A percentile compares a stretch with the other conserved stretches of the same genome.
phyloP scores from a whole-genome alignment of 2,329 filamentous ascomycete species.

The Davidsoniella australis region DNA sequence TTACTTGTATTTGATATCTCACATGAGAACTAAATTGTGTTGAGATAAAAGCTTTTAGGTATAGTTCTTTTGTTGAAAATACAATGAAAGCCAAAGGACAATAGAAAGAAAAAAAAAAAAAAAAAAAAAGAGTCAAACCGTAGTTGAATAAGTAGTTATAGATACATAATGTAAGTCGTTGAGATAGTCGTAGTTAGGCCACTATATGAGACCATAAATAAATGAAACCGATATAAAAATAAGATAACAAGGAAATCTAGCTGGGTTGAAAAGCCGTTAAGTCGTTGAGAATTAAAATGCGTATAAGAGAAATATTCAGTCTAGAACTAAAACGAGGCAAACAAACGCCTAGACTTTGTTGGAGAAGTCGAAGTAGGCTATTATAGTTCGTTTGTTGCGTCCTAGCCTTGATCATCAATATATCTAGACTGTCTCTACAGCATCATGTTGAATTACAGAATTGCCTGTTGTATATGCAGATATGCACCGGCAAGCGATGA shows the following conservation, averaged over 20 bases:
- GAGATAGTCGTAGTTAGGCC: slow-evolving; percentile 5
- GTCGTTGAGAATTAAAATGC: slow-evolving; percentile 11
- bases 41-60: too few relatives aligned
- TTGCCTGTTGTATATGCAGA: slow-evolving; percentile 1
- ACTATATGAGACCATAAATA: background rate
- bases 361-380: slow-evolving; percentile 6
- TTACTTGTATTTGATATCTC: too few relatives aligned
- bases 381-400: background rate
- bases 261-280: slow-evolving; percentile 13
- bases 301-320: background rate
- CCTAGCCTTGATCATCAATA: background rate
- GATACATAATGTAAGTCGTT: slow-evolving; percentile 3
- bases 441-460: slow-evolving; percentile 11
- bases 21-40: too few relatives aligned
- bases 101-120: background rate
- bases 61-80: background rate
- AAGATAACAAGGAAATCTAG: slow-evolving; percentile 8
- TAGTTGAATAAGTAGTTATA: slow-evolving; percentile 9
- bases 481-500: background rate
- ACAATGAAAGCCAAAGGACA: background rate
- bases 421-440: background rate
- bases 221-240: background rate
- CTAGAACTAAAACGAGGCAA: background rate
- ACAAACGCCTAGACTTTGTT: slow-evolving; percentile 6
- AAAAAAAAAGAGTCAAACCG: background rate